A percentile compares a stretch with the other conserved stretches of the same genome.
Conservation (phyloP, 1,139 yeast genomes). For the Yamadazyma epiphylla region DNA sequence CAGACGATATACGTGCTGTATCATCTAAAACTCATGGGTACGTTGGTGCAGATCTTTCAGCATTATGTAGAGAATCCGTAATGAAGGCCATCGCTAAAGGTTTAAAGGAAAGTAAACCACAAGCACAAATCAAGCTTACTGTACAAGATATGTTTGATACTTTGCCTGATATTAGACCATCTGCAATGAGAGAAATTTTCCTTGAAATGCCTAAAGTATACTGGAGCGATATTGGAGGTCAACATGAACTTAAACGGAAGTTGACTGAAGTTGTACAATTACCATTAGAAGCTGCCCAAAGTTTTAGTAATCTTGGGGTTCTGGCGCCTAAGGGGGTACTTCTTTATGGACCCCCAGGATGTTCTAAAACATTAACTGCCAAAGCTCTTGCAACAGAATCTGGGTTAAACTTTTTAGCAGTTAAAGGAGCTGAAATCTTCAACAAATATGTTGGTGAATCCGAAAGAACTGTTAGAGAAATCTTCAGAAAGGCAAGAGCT, state of each 20-base stretch:
- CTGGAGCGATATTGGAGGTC: constrained; percentile 98
- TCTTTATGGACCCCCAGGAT: constrained; percentile 95
- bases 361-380: constrained; percentile 91
- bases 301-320: constrained; percentile 75
- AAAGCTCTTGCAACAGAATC: constrained; percentile 95
- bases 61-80: constrained; percentile 84
- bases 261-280: constrained; percentile 86
- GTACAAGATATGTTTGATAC: constrained; percentile 62
- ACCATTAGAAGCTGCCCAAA: constrained; percentile 79
- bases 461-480: constrained; percentile 83
- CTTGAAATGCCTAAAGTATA: constrained; percentile 90
- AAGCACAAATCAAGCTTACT: constrained; percentile 25
- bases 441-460: constrained; percentile 95
- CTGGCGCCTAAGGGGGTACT: constrained; percentile 89
- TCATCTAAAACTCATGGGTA: constrained; percentile 63
- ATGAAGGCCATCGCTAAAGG: constrained; percentile 76
- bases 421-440: constrained; percentile 92
- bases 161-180: constrained; percentile 76
- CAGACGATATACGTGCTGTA: constrained; percentile 50
- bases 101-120: constrained; percentile 19
- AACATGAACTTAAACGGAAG: constrained; percentile 72
- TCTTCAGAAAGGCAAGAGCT: constrained; percentile 86
- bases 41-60: constrained; percentile 84
- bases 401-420: constrained; percentile 87
- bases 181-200: constrained; percentile 95